Conservation (phyloP, 2,329 filamentous ascomycete species). For the Sphaerulina musiva region DNA sequence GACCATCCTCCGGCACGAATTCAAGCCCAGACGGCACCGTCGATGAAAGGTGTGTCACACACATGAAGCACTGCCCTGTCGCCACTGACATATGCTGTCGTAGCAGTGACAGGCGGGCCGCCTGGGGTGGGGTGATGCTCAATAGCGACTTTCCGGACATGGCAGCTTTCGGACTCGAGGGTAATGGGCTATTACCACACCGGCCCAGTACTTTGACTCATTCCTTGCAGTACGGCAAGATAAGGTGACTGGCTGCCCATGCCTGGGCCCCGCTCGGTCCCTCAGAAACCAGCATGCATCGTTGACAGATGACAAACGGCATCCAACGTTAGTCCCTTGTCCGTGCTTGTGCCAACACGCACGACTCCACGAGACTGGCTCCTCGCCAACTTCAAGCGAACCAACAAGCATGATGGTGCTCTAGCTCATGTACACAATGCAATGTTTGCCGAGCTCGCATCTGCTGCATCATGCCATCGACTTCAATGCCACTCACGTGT, state of each 20-base stretch:
- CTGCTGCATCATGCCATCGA: neutral
- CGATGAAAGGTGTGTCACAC: constrained; percentile 29
- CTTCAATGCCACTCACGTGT: neutral
- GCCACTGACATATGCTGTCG: constrained; percentile 39
- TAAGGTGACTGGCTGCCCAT: constrained; percentile 46
- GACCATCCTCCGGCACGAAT: constrained; percentile 33
- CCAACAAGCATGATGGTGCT: constrained; percentile 4
- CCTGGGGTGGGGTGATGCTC: constrained; percentile 35
- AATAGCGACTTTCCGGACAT: constrained; percentile 26
- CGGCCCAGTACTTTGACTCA: constrained; percentile 16
- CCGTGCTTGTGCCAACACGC: constrained; percentile 4
- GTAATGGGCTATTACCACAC: neutral
- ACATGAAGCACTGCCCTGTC: constrained; percentile 39
- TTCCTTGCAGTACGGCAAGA: constrained; percentile 39
- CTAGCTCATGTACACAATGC: constrained; percentile 12
- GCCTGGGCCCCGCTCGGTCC: constrained; percentile 13
- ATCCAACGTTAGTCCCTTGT: constrained; percentile 8
- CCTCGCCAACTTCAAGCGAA: constrained; percentile 11
- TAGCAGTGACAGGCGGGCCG: constrained; percentile 37
- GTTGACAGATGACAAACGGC: constrained; percentile 1
- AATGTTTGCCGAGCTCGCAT: constrained; percentile 12
- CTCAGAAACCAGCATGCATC: constrained; percentile 6
- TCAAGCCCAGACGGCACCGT: constrained; percentile 21
- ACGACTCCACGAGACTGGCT: constrained; percentile 2
- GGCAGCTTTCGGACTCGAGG: constrained; percentile 1